These are phyloP conservation scores for Agrocybe pediades DNA, from an alignment of 768 basidiomycete species.

Conservation along the genomic window DNA sequence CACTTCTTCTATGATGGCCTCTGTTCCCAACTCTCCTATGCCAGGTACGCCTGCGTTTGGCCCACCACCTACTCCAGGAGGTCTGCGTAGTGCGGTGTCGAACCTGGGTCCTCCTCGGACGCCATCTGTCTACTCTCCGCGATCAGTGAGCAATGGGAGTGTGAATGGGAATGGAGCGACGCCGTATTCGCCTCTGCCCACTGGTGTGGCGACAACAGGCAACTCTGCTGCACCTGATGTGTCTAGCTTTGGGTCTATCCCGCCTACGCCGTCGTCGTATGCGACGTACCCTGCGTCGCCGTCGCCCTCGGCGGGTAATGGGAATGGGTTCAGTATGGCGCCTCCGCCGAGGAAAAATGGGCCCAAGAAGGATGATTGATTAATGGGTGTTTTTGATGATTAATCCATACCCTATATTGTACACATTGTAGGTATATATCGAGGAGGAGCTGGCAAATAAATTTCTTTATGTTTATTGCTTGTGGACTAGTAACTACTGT, in stretches of 20 bases:
- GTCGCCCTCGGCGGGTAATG: conserved; percentile 23
- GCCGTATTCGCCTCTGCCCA: conserved; percentile 14
- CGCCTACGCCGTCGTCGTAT: conserved; percentile 34
- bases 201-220: conserved; percentile 2
- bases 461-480: too few species aligned
- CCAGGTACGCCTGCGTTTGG: conserved; percentile 21
- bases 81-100: conserved; percentile 3
- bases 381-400: too few species aligned
- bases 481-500: too few species aligned
- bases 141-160: conserved; percentile 13
- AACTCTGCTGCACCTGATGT: conserved; percentile 14
- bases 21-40: conserved; percentile 15
- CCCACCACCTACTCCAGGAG: conserved; percentile 13
- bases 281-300: conserved; percentile 35
- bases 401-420: too few species aligned
- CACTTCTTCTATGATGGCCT: conserved; percentile 16
- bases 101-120: conserved; percentile 14
- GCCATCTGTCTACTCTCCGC: conserved; percentile 2
- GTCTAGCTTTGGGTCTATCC: conserved; percentile 25
- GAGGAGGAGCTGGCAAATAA: too few species aligned
- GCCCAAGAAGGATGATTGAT: conserved; percentile 40
- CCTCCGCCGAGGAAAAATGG: conserved; percentile 24
- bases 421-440: not conserved
- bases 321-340: conserved; percentile 25
- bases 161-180: conserved; percentile 23